Percentiles rank a stretch among this genome's conserved stretches.
phyloP scores from a whole-genome alignment of 331 rosid species.

The Prunus yedoensis region DNA sequence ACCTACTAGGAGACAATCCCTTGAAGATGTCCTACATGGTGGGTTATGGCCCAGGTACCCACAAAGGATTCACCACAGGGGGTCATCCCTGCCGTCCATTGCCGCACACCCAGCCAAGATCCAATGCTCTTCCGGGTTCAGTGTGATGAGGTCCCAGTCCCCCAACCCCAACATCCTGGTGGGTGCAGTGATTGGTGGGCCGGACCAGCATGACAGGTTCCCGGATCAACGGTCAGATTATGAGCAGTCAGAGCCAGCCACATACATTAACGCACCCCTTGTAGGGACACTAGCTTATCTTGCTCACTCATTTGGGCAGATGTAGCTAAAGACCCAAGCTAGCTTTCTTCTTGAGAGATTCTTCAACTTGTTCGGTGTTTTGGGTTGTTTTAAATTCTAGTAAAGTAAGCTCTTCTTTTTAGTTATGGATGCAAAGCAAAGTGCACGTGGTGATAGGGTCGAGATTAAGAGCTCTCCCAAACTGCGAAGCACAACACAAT shows the following conservation, averaged over 20 bases:
- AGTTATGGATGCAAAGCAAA: slow-evolving; percentile 13
- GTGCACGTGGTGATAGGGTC: slow-evolving; percentile 43
- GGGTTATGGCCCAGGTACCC: slow-evolving; percentile 88
- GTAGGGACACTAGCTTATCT: slow-evolving; percentile 86
- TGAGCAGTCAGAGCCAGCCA: slow-evolving; percentile 90
- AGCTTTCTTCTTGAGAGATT: not conserved
- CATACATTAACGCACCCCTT: slow-evolving; percentile 84
- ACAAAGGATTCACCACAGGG: slow-evolving; percentile 87
- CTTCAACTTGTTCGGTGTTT: slow-evolving; percentile 15
- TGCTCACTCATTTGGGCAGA: slow-evolving; percentile 78
- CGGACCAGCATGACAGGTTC: slow-evolving; percentile 71
- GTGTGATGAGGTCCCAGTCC: slow-evolving; percentile 65
- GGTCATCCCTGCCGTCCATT: slow-evolving; percentile 74
- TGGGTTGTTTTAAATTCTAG: not conserved
- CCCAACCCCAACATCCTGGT: slow-evolving; percentile 77
- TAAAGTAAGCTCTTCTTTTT: slow-evolving; percentile 4
- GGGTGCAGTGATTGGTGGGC: slow-evolving; percentile 91
- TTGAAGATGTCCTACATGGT: slow-evolving; percentile 93
- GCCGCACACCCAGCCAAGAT: slow-evolving; percentile 73
- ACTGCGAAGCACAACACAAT: slow-evolving; percentile 38
- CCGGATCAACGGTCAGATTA: slow-evolving; percentile 81
- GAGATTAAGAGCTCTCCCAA: slow-evolving; percentile 31
- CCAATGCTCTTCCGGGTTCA: slow-evolving; percentile 82
- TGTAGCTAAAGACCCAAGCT: slow-evolving; percentile 24
- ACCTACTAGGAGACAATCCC: slow-evolving; percentile 88